These are phyloP conservation scores for Scedosporium boydii DNA, from an alignment of 2,329 filamentous ascomycete genomes.

Conservation along the genomic window DNA sequence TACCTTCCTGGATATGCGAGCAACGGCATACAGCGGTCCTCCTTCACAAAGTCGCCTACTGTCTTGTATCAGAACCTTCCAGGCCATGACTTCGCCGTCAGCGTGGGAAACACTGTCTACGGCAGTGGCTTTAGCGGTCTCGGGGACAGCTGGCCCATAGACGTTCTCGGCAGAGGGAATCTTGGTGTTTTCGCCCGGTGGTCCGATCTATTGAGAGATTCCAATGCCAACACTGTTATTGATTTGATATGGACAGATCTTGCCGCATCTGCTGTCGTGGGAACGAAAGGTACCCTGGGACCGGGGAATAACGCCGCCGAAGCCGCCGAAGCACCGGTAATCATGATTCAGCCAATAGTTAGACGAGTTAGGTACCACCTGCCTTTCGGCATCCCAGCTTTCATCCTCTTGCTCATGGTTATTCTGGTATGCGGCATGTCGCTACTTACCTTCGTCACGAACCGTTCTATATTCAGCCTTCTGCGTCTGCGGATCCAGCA, in stretches of 20 bases:
- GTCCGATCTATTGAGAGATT: conserved; percentile 1
- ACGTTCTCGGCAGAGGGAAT: conserved; percentile 19
- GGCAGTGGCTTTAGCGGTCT: too few species aligned
- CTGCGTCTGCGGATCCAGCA: too few species aligned
- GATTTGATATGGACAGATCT: conserved; percentile 36
- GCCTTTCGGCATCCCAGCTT: too few species aligned
- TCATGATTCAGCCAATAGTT: too few species aligned
- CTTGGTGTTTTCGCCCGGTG: conserved; percentile 21
- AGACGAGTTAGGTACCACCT: too few species aligned
- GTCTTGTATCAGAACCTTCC: conserved; percentile 18
- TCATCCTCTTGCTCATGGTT: too few species aligned
- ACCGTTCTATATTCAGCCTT: too few species aligned
- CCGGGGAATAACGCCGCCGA: too few species aligned
- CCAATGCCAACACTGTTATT: conserved; percentile 21
- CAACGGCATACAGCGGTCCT: too few species aligned
- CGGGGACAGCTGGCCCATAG: background rate
- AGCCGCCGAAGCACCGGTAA: too few species aligned
- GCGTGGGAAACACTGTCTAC: conserved; percentile 15
- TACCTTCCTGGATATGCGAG: conserved; percentile 10
- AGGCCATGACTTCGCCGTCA: conserved; percentile 19
- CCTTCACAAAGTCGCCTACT: background rate
- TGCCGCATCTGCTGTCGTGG: conserved; percentile 30
- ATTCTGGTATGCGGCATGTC: too few species aligned
- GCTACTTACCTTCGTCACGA: too few species aligned
- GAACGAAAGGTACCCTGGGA: conserved; percentile 16